These are phyloP conservation scores for Plasmodium adleri DNA, from an alignment of 169 alveolate species.

Conservation along the genomic window DNA sequence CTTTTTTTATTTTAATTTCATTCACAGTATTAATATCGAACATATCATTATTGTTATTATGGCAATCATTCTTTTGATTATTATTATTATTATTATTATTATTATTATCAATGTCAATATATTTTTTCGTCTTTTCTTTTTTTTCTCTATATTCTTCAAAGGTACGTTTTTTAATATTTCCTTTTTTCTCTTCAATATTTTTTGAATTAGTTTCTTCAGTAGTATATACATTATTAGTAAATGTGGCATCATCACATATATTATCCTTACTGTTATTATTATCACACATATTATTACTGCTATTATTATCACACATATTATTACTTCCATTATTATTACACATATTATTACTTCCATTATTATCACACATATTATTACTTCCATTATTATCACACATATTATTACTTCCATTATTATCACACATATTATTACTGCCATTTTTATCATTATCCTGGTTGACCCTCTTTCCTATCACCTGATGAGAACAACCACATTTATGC, in stretches of 20 bases:
- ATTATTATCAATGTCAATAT: background rate
- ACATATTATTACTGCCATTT: background rate
- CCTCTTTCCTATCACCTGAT: too few relatives aligned
- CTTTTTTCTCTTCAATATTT: background rate
- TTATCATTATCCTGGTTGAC: too few relatives aligned
- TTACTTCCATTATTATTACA: background rate
- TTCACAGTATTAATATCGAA: background rate
- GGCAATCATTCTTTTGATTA: background rate
- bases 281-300: background rate
- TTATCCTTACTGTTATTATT: background rate
- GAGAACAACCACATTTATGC: too few relatives aligned
- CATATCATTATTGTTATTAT: background rate
- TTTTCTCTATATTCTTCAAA: background rate
- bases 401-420: background rate
- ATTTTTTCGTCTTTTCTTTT: background rate
- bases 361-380: background rate
- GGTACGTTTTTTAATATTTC: conserved; percentile 15
- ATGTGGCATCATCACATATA: background rate
- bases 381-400: background rate
- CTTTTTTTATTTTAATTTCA: conserved; percentile 22
- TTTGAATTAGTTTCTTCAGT: background rate
- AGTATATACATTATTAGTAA: background rate
- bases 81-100: background rate
- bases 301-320: background rate
- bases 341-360: background rate